Conservation (phyloP, 352 stramenopile genomes). For the Thalassiosira livingstoniorum region DNA sequence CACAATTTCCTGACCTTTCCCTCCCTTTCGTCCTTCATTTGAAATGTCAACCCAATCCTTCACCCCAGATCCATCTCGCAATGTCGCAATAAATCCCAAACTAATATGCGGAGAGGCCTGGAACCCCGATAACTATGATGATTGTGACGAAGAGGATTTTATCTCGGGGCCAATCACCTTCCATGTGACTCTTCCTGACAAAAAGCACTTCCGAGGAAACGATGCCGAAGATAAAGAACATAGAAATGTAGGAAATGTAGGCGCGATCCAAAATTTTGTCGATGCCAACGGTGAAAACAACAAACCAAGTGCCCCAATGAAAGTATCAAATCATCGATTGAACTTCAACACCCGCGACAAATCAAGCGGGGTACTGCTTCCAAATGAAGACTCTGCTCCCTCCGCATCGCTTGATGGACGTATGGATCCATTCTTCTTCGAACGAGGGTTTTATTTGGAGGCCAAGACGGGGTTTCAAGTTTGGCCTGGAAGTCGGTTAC, state of each 20-base stretch:
- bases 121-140: not conserved
- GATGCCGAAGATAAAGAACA: not conserved
- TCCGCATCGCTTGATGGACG: slow-evolving; percentile 14
- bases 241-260: not conserved
- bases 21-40: no score
- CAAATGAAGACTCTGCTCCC: slow-evolving; percentile 26
- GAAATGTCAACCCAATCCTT: no score
- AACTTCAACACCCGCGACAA: slow-evolving; percentile 62
- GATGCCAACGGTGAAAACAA: not conserved
- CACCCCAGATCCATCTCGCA: slow-evolving; percentile 11
- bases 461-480: slow-evolving; percentile 77
- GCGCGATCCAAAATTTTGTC: not conserved
- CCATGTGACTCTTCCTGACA: not conserved
- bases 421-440: slow-evolving; percentile 75
- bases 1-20: no score
- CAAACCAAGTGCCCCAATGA: not conserved
- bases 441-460: slow-evolving; percentile 71
- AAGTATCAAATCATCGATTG: not conserved
- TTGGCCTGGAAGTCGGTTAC: slow-evolving; percentile 58
- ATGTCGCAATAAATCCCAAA: slow-evolving; percentile 40
- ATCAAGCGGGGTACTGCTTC: slow-evolving; percentile 63
- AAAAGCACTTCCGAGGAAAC: not conserved
- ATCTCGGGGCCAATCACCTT: not conserved
- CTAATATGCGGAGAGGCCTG: slow-evolving; percentile 45
- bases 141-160: slow-evolving; percentile 22